Percentiles rank a stretch among this genome's conserved stretches.
Conservation (phyloP, 2,329 filamentous ascomycete genomes). For the Fusarium ambrosium region DNA sequence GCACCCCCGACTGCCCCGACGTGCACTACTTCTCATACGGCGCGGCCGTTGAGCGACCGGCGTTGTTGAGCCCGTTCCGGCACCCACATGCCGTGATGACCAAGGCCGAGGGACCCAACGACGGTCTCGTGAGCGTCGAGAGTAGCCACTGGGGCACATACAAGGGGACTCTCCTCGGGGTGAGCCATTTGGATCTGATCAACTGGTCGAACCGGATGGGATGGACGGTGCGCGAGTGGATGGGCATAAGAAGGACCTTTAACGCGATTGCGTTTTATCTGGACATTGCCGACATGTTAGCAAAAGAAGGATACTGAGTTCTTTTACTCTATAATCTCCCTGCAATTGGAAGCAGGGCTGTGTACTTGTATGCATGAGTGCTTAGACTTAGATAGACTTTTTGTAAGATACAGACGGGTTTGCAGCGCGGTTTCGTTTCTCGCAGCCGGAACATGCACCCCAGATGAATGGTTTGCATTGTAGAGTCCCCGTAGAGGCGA, state of each 20-base stretch:
- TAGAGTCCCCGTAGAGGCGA: neutral
- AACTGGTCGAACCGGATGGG: constrained; percentile 75
- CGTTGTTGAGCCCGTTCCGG: constrained; percentile 74
- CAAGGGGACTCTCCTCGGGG: constrained; percentile 72
- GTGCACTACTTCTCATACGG: constrained; percentile 75
- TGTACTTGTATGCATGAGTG: constrained; percentile 2
- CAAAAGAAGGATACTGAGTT: constrained; percentile 69
- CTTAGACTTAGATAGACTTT: constrained; percentile 8
- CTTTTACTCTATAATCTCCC: neutral
- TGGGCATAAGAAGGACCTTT: constrained; percentile 70
- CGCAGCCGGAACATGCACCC: constrained; percentile 4
- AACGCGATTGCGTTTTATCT: constrained; percentile 78
- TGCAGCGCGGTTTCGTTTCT: neutral
- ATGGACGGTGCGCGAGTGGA: constrained; percentile 66
- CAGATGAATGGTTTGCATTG: neutral
- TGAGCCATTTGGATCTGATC: constrained; percentile 75
- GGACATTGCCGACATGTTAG: constrained; percentile 77
- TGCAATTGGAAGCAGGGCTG: neutral
- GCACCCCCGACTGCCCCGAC: constrained; percentile 64
- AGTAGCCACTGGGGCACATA: constrained; percentile 75
- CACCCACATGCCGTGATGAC: constrained; percentile 65
- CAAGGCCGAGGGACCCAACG: constrained; percentile 70
- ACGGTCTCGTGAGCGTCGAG: constrained; percentile 75
- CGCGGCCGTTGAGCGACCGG: constrained; percentile 62
- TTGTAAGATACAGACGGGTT: constrained; percentile 2